phyloP scores from a whole-genome alignment of 345 rosid species.

The Excoecaria cochinchinensis region DNA sequence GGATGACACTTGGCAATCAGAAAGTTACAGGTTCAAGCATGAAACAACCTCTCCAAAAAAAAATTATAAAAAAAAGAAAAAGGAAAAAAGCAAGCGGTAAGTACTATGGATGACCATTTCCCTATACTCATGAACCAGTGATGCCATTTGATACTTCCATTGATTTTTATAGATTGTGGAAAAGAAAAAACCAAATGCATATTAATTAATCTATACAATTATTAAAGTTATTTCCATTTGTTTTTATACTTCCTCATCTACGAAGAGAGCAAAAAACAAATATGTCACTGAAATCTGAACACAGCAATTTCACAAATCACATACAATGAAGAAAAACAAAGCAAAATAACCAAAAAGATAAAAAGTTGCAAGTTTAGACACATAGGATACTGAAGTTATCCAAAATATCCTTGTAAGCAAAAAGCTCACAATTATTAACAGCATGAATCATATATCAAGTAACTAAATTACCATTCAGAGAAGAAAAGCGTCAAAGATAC shows the following conservation, averaged over 20 bases:
- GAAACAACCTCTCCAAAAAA: background rate
- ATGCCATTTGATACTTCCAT: background rate
- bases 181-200: background rate
- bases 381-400: background rate
- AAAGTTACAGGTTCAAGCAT: background rate
- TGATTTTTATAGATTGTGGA: background rate
- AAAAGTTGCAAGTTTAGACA: background rate
- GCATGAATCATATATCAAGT: background rate
- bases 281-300: background rate
- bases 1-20: background rate
- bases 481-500: constrained; percentile 40
- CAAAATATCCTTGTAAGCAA: too few species aligned
- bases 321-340: background rate
- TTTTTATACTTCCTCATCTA: too few species aligned
- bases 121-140: background rate
- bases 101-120: background rate
- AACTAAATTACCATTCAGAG: constrained; percentile 22
- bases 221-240: background rate
- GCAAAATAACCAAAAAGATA: background rate
- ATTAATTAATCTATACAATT: background rate
- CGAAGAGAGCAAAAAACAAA: background rate
- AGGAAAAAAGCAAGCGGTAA: too few species aligned
- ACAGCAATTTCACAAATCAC: background rate
- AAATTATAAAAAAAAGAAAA: too few species aligned
- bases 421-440: constrained; percentile 1